These are phyloP conservation scores for Chalciporus sp. DNA, from an alignment of 1,284 basidiomycete genomes.

Conservation along the genomic window DNA sequence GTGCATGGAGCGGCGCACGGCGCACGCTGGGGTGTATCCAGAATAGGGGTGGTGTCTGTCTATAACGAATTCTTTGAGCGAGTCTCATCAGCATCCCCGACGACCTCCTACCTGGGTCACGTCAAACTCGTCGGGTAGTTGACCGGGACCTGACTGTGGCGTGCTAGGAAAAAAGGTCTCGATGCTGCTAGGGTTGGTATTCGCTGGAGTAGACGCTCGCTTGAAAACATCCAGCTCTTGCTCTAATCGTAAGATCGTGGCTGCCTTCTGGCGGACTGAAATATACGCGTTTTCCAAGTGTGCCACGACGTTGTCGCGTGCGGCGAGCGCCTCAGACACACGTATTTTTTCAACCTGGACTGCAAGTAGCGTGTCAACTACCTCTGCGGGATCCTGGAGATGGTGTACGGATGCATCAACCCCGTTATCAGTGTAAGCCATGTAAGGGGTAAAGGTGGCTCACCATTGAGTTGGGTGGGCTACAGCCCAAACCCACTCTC, in stretches of 20 bases:
- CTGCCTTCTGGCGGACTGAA: conserved; percentile 61
- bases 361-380: conserved; percentile 53
- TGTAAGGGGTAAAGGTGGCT: neutral
- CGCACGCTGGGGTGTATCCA: neutral
- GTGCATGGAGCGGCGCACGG: conserved; percentile 14
- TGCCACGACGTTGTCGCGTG: conserved; percentile 64
- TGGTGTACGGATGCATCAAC: neutral
- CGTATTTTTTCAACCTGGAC: conserved; percentile 58
- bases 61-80: neutral
- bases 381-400: conserved; percentile 19
- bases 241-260: conserved; percentile 51
- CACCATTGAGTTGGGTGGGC: conserved; percentile 20
- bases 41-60: neutral
- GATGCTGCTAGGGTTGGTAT: conserved; percentile 5
- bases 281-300: conserved; percentile 63
- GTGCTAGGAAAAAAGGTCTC: conserved; percentile 1
- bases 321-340: conserved; percentile 58
- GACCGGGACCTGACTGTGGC: neutral
- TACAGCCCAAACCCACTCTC: conserved; percentile 4
- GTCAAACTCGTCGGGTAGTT: neutral
- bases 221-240: conserved; percentile 39
- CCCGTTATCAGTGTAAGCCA: conserved; percentile 4
- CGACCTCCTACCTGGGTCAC: conserved; percentile 3
- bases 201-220: conserved; percentile 27
- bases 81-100: neutral